phyloP scores from a whole-genome alignment of 2,329 filamentous ascomycete species.

The Xylaria sp. region DNA sequence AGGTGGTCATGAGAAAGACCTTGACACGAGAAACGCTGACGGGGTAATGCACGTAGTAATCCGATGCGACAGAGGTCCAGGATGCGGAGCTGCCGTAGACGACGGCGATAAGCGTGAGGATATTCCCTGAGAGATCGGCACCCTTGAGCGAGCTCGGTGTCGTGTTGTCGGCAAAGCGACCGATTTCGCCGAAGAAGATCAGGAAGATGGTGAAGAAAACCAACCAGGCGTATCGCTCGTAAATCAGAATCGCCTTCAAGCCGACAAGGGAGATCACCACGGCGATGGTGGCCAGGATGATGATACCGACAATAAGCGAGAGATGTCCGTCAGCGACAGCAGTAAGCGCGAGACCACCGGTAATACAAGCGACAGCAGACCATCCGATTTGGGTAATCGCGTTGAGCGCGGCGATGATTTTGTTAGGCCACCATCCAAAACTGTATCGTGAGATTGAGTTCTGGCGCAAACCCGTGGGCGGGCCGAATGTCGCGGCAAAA shows the following conservation, averaged over 20 bases:
- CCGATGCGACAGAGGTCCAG: constrained; percentile 42
- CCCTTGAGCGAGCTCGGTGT: constrained; percentile 35
- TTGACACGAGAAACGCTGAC: constrained; percentile 41
- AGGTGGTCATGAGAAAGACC: constrained; percentile 44
- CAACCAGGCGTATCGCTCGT: constrained; percentile 48
- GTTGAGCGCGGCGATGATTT: constrained; percentile 46
- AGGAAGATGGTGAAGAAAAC: constrained; percentile 44
- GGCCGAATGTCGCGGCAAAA: constrained; percentile 47
- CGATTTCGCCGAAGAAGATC: constrained; percentile 44
- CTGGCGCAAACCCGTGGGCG: constrained; percentile 46
- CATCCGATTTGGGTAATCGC: constrained; percentile 46
- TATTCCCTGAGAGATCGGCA: constrained; percentile 35
- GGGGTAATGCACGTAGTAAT: constrained; percentile 45
- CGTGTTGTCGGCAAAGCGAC: constrained; percentile 36
- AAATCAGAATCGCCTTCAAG: constrained; percentile 43
- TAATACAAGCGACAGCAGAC: constrained; percentile 46
- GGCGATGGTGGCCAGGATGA: constrained; percentile 45
- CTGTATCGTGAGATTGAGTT: constrained; percentile 46
- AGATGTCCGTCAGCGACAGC: constrained; percentile 43
- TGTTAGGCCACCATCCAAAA: constrained; percentile 48
- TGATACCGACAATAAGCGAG: constrained; percentile 46
- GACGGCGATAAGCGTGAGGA: constrained; percentile 41
- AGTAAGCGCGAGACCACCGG: constrained; percentile 44
- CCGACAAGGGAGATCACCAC: constrained; percentile 49
- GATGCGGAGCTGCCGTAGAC: constrained; percentile 46